Percentiles rank a stretch among this genome's conserved stretches.
Evolutionary conservation across 768 basidiomycete genomes (phyloP).

Genomic region (Agrocybe praecox): DNA sequence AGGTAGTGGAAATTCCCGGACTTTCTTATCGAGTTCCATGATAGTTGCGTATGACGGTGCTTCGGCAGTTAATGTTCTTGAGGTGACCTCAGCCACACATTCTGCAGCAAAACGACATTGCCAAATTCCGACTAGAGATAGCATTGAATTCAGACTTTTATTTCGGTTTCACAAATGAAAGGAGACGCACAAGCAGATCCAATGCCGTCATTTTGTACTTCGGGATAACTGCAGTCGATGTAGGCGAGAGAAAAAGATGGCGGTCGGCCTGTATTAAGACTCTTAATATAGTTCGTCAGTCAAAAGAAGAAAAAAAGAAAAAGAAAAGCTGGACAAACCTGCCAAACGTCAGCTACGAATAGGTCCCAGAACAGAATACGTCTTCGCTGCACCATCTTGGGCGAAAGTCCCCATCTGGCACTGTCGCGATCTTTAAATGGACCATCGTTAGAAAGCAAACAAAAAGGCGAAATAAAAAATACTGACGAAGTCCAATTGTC

Average conservation of each 20-base stretch:
- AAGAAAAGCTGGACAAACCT: slow-evolving; percentile 40
- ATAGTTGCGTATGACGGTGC: slow-evolving; percentile 65
- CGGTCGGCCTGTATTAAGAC: slow-evolving; percentile 70
- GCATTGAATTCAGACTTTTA: too few relatives aligned
- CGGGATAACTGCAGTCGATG: slow-evolving; percentile 67
- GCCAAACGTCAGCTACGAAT: slow-evolving; percentile 72
- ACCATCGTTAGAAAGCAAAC: neutral
- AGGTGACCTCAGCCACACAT: slow-evolving; percentile 64
- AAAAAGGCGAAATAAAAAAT: neutral
- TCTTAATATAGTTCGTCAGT: slow-evolving; percentile 35
- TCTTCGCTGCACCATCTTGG: slow-evolving; percentile 64
- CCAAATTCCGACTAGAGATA: slow-evolving; percentile 58
- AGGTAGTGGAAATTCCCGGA: slow-evolving; percentile 65
- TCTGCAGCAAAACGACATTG: slow-evolving; percentile 65
- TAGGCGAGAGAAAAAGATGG: slow-evolving; percentile 68
- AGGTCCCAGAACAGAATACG: slow-evolving; percentile 79
- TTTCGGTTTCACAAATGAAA: too few relatives aligned
- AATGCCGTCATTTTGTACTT: slow-evolving; percentile 31
- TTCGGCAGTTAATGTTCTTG: slow-evolving; percentile 63
- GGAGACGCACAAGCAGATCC: slow-evolving; percentile 32
- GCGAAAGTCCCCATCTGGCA: slow-evolving; percentile 61
- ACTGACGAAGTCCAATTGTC: slow-evolving; percentile 71
- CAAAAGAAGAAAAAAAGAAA: neutral
- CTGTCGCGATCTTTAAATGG: slow-evolving; percentile 61
- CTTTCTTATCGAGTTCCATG: slow-evolving; percentile 68